Evolutionary conservation across 2,329 filamentous ascomycete genomes (phyloP), one percentile per base, ranked within the genome.

Genomic region (Pyricularia pennisetigena): DNA sequence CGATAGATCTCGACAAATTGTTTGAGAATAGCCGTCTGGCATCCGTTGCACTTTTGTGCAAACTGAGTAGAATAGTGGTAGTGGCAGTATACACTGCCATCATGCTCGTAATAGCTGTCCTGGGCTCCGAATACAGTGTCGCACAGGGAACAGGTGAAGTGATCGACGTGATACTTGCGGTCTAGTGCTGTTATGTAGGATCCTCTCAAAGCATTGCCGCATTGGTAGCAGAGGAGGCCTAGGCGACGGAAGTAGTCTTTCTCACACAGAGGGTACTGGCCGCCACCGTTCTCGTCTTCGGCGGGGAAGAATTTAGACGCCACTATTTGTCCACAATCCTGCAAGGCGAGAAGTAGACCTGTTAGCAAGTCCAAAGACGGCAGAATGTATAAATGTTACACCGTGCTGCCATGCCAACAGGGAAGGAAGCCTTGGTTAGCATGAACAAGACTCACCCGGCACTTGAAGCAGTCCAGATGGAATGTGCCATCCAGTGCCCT

Each of bases 1-100:
- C 95, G 90, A 79, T 94, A 99, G 70, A 99, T 98, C 79, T 99
- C 95, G 70, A 99, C 95, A 77, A 99, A 99, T 78, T 99, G 95
- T 81, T 99, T 99, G 62, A 99, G 83, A 71, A 99, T 99, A 67
- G 95, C 93, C 2, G 94, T 97, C 75, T 97, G 93, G 75, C 95
- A 99, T 72, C 95, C 95, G 77, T 97, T 97, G 78, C 95, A 99
- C 68, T 93, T 87, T 76, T 98, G 94, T 49, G 95, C 95, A 76
- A 97, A 98, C 75, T 93, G 93, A 20, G 95, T 99, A 14, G 94
- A 98, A 78, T 99, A 99, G 79, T 99, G 95, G 77, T 96, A 99
- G 78, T 99, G 95, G 78, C 95, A 99, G 78, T 97, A 99, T 29
- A 99, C 95, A 74, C 92, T 91, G 71, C 93, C 90, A 74, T 97